Base-by-base conservation (phyloP, 2,329 filamentous ascomycete genomes). In the Orbilia oligospora region DNA sequence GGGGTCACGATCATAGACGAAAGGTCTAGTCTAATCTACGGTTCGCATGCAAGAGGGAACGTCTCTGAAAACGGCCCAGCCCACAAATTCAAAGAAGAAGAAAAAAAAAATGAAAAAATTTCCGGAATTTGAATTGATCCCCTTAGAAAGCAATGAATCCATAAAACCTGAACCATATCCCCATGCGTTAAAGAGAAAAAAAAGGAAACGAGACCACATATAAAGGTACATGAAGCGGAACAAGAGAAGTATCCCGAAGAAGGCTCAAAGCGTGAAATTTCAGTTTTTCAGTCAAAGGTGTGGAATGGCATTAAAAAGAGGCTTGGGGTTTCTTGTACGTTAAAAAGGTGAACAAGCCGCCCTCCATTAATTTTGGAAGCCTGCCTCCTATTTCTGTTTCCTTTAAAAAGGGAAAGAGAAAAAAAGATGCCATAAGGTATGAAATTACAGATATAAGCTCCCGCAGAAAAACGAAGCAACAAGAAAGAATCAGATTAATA, bases 151-250 rank as follows among this genome's bases (percentile, higher is more conserved):
- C 72, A 49, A 66, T 76, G 48, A 70, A 65, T 61, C 55, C 55
- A 70, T 70, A 76, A 76, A 76, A 66, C 72, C 72, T 56, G 72
- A 76, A 76, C 72, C 48, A 76, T 76, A 76, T 76, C 72, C 72
- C 69, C 72, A 76, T 76, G 72, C 72, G 72, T 76, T 44, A 30
- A 56, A 65, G 46, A 44, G 56, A 46, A 46, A 46, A 46, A 46
- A 20, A 20, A 9, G 44, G 20, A 68, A 76, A 76, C 65, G 53
- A 51, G 46, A 75, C 71, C 44, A 48, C 66, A 70, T 65, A 67
- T 76, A 76, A 76, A 76, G 72, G 64, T 76, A 76, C 72, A 76
- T 41, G 66, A 68, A 68, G 33, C 27, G 36, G 72, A 76, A 70
- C 38, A 61, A 70, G 44, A 63, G 33, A 67, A 63, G 44, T 24